Base-by-base conservation (phyloP, 805 yeast genomes). In the fission yeast (Schizosaccharomyces pombe) region DNA sequence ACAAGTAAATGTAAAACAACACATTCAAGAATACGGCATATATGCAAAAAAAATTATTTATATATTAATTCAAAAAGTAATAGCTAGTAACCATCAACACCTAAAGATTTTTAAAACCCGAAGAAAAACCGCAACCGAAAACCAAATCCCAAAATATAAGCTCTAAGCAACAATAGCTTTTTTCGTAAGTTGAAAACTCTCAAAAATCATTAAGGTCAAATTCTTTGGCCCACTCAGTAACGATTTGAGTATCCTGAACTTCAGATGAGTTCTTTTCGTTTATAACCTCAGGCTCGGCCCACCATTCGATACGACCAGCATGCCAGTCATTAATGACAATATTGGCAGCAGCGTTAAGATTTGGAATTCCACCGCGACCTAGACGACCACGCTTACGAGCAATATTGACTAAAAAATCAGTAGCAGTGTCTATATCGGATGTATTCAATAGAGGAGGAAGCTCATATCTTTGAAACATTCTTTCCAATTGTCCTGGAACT, bases 311-410 rank as follows among this genome's bases (percentile, higher is more conserved):
- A 65, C 91, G 78, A 57, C 98, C 98, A 67, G 87, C 96, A 69
- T 95, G 79, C 97, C 97, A 91, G 68, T 91, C 98, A 62, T 77
- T 85, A 63, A 91, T 72, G 11, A 91, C 81, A 37, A 82, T 73
- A 62, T 76, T 66, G 37, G 93, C 95, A 6, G 97, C 94, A 59
- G 87, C 74, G 57, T 78, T 81, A 58, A 91, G 66, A 65, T 91
- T 86, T 56, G 97, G 95, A 57, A 91, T 68, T 64, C 98, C 98
- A 47, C 95, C 95, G 63, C 77, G 82, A 53, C 94, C 85, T 58
- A 91, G 72, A 67, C 96, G 77, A 56, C 98, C 98, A 67, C 85
- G 79, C 61, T 79, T 77, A 66, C 98, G 80, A 28, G 97, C 95
- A 57, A 91, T 80, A 62, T 86, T 95, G 59, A 91, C 87, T 63